phyloP scores from a whole-genome alignment of 2,329 filamentous ascomycete species.

The Microcyclosporella mali region DNA sequence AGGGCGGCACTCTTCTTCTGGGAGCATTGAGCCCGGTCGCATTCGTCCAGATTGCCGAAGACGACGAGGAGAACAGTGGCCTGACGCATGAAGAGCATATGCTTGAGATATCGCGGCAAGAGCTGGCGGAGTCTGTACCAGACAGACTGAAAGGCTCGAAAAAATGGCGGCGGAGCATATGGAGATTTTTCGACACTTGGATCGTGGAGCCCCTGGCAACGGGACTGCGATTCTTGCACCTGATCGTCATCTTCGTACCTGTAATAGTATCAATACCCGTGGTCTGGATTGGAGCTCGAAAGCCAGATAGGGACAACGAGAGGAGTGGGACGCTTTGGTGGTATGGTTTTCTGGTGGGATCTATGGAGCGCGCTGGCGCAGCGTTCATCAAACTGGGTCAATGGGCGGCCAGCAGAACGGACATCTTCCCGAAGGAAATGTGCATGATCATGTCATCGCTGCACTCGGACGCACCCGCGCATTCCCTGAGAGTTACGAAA shows the following conservation, averaged over 20 bases:
- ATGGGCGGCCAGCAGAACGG: constrained; percentile 93
- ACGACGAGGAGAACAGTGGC: constrained; percentile 41
- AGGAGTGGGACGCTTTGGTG: constrained; percentile 82
- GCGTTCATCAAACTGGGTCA: constrained; percentile 99
- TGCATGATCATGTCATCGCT: constrained; percentile 90
- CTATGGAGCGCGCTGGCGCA: constrained; percentile 89
- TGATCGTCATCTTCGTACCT: constrained; percentile 83
- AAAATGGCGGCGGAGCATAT: constrained; percentile 52
- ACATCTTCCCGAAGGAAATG: constrained; percentile 92
- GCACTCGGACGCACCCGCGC: constrained; percentile 89
- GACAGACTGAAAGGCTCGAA: constrained; percentile 56
- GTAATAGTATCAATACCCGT: constrained; percentile 73
- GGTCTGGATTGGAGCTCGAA: constrained; percentile 69
- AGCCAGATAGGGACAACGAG: constrained; percentile 63
- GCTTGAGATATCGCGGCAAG: constrained; percentile 72
- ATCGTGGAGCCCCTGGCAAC: constrained; percentile 82
- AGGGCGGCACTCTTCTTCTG: constrained; percentile 30
- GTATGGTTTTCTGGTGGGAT: constrained; percentile 79
- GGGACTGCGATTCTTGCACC: constrained; percentile 76
- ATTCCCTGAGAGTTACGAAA: constrained; percentile 75
- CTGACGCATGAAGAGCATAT: constrained; percentile 78
- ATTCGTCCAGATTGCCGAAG: constrained; percentile 53
- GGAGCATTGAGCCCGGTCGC: constrained; percentile 51
- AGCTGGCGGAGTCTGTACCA: constrained; percentile 64
- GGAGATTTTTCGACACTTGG: constrained; percentile 64